Evolutionary conservation across 164 flowering plant genomes (phyloP).

Genomic region (Cinnamomum chago): DNA sequence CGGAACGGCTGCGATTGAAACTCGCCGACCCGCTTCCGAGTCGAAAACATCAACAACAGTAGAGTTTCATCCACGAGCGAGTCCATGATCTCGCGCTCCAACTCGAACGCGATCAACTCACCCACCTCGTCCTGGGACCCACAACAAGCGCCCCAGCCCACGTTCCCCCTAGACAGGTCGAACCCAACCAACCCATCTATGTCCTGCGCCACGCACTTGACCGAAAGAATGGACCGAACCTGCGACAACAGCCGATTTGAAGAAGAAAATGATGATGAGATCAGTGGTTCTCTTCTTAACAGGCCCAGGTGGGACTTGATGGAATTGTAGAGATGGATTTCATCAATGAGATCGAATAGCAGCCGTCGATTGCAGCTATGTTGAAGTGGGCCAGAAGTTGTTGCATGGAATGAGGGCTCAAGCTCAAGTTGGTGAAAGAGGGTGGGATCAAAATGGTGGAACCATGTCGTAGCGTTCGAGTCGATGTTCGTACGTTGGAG

Average conservation of each 20-base stretch:
- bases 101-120: slow-evolving; percentile 21
- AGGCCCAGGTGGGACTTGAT: slow-evolving; percentile 32
- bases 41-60: neutral
- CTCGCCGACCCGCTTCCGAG: too few relatives aligned
- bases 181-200: slow-evolving; percentile 56
- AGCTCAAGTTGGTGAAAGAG: slow-evolving; percentile 54
- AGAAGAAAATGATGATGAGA: slow-evolving; percentile 32
- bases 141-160: neutral
- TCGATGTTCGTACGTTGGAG: slow-evolving; percentile 43
- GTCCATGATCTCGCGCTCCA: slow-evolving; percentile 25
- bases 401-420: slow-evolving; percentile 24
- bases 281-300: slow-evolving; percentile 10
- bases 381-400: slow-evolving; percentile 6
- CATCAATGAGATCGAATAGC: slow-evolving; percentile 53
- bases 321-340: slow-evolving; percentile 31
- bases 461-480: slow-evolving; percentile 33
- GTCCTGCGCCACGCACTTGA: slow-evolving; percentile 58
- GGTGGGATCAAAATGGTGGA: slow-evolving; percentile 60
- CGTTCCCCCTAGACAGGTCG: slow-evolving; percentile 30
- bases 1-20: too few relatives aligned
- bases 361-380: slow-evolving; percentile 40
- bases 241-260: slow-evolving; percentile 25
- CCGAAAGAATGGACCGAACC: slow-evolving; percentile 39
- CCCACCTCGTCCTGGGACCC: slow-evolving; percentile 12
- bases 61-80: slow-evolving; percentile 19